A percentile compares a stretch with the other conserved stretches of the same genome.
These are phyloP conservation scores for Scheffersomyces segobiensis DNA, from an alignment of 1,139 yeast genomes.

Conservation along the genomic window DNA sequence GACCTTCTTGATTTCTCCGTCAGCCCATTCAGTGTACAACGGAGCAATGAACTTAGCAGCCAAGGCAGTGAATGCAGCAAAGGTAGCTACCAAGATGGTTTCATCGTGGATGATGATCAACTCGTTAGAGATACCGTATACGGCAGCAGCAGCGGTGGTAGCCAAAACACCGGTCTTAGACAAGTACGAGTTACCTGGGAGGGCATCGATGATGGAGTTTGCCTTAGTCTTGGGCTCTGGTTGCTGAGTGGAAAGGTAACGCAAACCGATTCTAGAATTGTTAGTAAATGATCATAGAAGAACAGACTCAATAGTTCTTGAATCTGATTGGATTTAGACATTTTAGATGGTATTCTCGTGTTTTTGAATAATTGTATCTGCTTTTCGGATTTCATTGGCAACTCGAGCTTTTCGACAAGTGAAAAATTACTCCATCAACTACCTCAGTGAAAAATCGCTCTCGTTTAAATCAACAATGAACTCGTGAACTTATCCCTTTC, in stretches of 20 bases:
- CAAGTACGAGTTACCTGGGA: conserved; percentile 87
- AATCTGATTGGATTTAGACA: background rate
- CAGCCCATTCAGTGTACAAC: conserved; percentile 92
- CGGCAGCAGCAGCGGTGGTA: conserved; percentile 90
- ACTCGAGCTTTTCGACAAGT: too few relatives aligned
- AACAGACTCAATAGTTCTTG: background rate
- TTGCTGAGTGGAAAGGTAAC: conserved; percentile 59
- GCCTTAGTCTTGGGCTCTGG: conserved; percentile 93
- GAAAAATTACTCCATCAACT: too few relatives aligned
- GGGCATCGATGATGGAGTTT: conserved; percentile 80
- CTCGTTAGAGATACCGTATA: conserved; percentile 93
- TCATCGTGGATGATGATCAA: conserved; percentile 93
- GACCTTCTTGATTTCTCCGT: conserved; percentile 83
- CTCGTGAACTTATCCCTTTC: too few relatives aligned
- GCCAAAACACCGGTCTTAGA: conserved; percentile 96
- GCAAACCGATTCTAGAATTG: conserved; percentile 53
- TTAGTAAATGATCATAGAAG: conserved; percentile 17
- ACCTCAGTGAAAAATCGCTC: too few relatives aligned
- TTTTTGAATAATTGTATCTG: too few relatives aligned
- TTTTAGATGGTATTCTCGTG: too few relatives aligned
- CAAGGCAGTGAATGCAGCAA: conserved; percentile 72
- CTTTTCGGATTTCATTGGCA: too few relatives aligned
- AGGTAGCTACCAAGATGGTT: conserved; percentile 80
- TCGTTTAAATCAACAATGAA: too few relatives aligned
- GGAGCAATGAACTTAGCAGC: conserved; percentile 91